Evolutionary conservation across 805 yeast species (phyloP), one percentile per base, ranked within the genome.

Genomic region (Pachysolen tannophilus): DNA sequence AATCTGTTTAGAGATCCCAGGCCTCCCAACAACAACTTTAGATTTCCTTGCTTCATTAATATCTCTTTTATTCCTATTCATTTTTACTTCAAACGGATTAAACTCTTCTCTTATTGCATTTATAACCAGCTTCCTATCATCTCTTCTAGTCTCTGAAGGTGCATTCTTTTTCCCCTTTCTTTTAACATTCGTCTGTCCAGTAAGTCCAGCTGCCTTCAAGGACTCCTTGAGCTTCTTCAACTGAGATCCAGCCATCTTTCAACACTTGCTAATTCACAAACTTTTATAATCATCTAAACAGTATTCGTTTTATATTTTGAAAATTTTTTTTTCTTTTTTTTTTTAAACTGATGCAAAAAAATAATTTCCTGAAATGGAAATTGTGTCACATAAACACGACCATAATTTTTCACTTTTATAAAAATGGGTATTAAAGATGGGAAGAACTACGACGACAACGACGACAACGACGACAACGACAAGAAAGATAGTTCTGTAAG

Each of bases 191-290:
- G 88, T 75, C 54, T 82, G 94, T 0, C 95, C 95, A n/a, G 86
- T 80, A 20, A 88, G 66, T 2, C 95, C 95, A 35, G 80, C 76
- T 34, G 76, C 71, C 51, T 80, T 80, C 37, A 87, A 61, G 2
- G 86, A 76, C 33, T 78, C 88, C 49, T 82, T 86, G 36, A 87
- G 69, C 63, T 75, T 77, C 55, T 86, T 87, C 43, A 88, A 65
- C 63, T 88, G 96, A 11, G 95, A 84, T 24, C 94, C 94, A 25
- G 82, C 90, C 92, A 82, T 82, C n/a, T n/a, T n/a, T n/a, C n/a
- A n/a, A n/a, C n/a, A n/a, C n/a, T n/a, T n/a, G n/a, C n/a, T n/a
- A n/a, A n/a, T n/a, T n/a, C n/a, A n/a, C n/a, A n/a, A n/a, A n/a
- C n/a, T n/a, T n/a, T n/a, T n/a, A n/a, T n/a, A n/a, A n/a, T n/a